phyloP scores from a whole-genome alignment of 2,329 filamentous ascomycete genomes.

The Parastagonospora avenae region DNA sequence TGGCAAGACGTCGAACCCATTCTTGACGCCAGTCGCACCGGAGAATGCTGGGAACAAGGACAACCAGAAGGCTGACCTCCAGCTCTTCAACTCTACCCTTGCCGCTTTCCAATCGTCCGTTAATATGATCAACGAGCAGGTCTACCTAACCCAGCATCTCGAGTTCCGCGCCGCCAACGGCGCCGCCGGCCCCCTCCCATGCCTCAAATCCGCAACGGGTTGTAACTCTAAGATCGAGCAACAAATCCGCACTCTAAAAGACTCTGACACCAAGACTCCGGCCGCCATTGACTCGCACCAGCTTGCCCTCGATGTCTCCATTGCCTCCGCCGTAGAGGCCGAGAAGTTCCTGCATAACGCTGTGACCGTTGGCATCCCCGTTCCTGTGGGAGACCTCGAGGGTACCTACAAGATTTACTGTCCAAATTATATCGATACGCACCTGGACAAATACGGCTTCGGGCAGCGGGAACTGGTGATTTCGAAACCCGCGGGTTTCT shows the following conservation, averaged over 20 bases:
- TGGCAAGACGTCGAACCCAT: slow-evolving; percentile 16
- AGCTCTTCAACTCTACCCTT: slow-evolving; percentile 24
- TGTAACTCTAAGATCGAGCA: slow-evolving; percentile 34
- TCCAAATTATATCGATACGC: slow-evolving; percentile 25
- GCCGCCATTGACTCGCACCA: too few relatives aligned
- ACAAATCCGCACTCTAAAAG: slow-evolving; percentile 18
- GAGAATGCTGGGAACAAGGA: slow-evolving; percentile 16
- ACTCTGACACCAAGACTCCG: slow-evolving; percentile 5
- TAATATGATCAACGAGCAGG: slow-evolving; percentile 35
- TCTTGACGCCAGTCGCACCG: slow-evolving; percentile 8
- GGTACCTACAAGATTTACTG: slow-evolving; percentile 37
- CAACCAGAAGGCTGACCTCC: slow-evolving; percentile 20
- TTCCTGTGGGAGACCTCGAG: slow-evolving; percentile 29
- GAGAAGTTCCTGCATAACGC: slow-evolving; percentile 24
- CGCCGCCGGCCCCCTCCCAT: slow-evolving; percentile 17
- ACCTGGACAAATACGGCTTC: slow-evolving; percentile 36
- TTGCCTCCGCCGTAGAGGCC: slow-evolving; percentile 1
- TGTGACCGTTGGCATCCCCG: slow-evolving; percentile 25
- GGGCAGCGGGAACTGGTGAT: slow-evolving; percentile 34
- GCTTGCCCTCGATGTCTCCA: neutral
- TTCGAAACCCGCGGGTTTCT: slow-evolving; percentile 18
- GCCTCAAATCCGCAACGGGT: slow-evolving; percentile 33
- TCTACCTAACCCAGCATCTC: slow-evolving; percentile 18
- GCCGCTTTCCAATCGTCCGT: slow-evolving; percentile 16
- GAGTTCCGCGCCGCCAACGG: slow-evolving; percentile 13